Base-by-base conservation (phyloP, 2,329 filamentous ascomycete genomes). In the Colletotrichum paranaense region DNA sequence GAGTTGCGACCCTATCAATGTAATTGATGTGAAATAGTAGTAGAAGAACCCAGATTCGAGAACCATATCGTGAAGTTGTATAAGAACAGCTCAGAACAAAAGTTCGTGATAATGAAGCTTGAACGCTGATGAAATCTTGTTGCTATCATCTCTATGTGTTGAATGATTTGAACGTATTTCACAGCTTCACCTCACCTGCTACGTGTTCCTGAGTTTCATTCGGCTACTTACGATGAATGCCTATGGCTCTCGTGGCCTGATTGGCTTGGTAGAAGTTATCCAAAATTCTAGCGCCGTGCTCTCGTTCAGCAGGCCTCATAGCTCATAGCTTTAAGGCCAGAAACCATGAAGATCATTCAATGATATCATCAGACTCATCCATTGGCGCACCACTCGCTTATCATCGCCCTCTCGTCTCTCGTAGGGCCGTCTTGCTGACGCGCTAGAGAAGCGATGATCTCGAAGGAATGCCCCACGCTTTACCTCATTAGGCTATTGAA, bases 401-500 rank as follows among this genome's bases (percentile, higher is more conserved):
- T 22, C 42, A 49, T n/a, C 42, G 19, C 12, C 35, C 32, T 35
- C 32, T 35, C 11, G 11, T 22, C n/a, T 55, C 22, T 55, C 22
- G 9, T 55, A 55, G 52, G 22, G n/a, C 52, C 26, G n/a, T 24
- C 52, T 49, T 49, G 42, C 42, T 49, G 42, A 49, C 42, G 19
- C 52, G 52, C 52, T 55, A 55, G 32, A 53, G 28, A 42, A 16
- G 38, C 16, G 16, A 42, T 42, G 38, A 42, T 9, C 26, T n/a
- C 8, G 6, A 56, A 65, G 60, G 46, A 70, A n/a, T 65, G 30
- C 56, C n/a, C 5, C 53, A 24, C 59, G 67, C 70, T 28, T 70
- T 53, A 32, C 75, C 74, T 2, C 8, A 67, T 62, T 67, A 62
- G 75, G 75, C 55, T 46, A 73, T 52, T 69, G 62, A 12, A 26